Percentiles rank a stretch among this genome's conserved stretches.
These are phyloP conservation scores for Sporothrix pseudoabietina DNA, from an alignment of 2,329 filamentous ascomycete genomes.

Conservation along the genomic window DNA sequence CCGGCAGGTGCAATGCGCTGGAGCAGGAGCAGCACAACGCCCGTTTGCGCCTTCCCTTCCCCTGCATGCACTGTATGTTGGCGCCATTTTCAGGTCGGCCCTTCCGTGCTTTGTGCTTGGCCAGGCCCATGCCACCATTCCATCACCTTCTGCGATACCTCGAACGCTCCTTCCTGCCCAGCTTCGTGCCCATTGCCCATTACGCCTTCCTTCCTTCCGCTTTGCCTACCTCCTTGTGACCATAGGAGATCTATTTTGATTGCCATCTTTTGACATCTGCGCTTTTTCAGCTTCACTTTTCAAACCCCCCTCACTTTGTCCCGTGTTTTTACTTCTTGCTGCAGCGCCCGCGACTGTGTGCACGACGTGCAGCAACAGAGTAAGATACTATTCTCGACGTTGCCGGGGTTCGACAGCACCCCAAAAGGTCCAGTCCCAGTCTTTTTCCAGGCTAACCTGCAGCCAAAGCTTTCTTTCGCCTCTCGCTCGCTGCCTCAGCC, in stretches of 20 bases:
- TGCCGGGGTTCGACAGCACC: slow-evolving; percentile 20
- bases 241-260: background rate
- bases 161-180: background rate
- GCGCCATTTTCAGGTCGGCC: background rate
- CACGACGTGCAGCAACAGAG: background rate
- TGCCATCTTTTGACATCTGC: background rate
- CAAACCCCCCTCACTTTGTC: background rate
- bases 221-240: background rate
- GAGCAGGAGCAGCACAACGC: background rate
- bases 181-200: background rate
- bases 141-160: slow-evolving; percentile 17
- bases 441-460: slow-evolving; percentile 26
- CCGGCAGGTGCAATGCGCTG: background rate
- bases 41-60: background rate
- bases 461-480: slow-evolving; percentile 25
- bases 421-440: slow-evolving; percentile 1
- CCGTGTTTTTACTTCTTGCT: background rate
- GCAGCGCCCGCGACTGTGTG: background rate
- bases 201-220: slow-evolving; percentile 15
- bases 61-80: background rate
- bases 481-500: slow-evolving; percentile 27
- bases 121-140: slow-evolving; percentile 7
- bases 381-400: background rate
- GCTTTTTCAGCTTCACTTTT: slow-evolving; percentile 3
- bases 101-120: slow-evolving; percentile 2